phyloP scores from a whole-genome alignment of 371 early-diverging fungal species.

The Encephalitozoon cuniculi region DNA sequence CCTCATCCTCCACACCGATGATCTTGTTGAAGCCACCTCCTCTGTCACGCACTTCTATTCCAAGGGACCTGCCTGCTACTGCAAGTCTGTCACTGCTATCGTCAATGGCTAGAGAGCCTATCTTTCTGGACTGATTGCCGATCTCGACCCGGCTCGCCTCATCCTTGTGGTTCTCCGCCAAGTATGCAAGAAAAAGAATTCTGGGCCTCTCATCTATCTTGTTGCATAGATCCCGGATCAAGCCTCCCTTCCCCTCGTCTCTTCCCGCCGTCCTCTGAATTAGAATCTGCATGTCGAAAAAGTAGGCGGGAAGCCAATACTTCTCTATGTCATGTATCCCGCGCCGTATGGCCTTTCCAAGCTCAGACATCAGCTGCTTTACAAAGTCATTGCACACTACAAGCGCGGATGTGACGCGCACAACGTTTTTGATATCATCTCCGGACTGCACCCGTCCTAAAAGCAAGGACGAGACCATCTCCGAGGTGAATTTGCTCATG shows the following conservation, averaged over 20 bases:
- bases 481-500: constrained; percentile 40
- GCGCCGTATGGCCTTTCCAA: neutral
- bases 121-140: neutral
- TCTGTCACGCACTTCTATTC: neutral
- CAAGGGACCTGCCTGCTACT: neutral
- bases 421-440: constrained; percentile 23
- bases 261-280: neutral
- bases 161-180: neutral
- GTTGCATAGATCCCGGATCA: neutral
- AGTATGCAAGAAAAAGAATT: constrained; percentile 13
- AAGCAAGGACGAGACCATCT: constrained; percentile 30
- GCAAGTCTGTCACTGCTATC: neutral
- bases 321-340: neutral
- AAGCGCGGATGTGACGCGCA: constrained; percentile 9
- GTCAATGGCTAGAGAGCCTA: neutral
- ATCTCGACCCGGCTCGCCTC: neutral
- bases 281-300: neutral
- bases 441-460: neutral
- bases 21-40: neutral
- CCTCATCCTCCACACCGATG: neutral
- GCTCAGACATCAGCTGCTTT: neutral
- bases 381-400: neutral
- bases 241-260: neutral
- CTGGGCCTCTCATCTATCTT: neutral
- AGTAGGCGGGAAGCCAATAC: constrained; percentile 4